Base-by-base conservation (phyloP, 495 filamentous ascomycete genomes). In the Trichocladium antarcticum region DNA sequence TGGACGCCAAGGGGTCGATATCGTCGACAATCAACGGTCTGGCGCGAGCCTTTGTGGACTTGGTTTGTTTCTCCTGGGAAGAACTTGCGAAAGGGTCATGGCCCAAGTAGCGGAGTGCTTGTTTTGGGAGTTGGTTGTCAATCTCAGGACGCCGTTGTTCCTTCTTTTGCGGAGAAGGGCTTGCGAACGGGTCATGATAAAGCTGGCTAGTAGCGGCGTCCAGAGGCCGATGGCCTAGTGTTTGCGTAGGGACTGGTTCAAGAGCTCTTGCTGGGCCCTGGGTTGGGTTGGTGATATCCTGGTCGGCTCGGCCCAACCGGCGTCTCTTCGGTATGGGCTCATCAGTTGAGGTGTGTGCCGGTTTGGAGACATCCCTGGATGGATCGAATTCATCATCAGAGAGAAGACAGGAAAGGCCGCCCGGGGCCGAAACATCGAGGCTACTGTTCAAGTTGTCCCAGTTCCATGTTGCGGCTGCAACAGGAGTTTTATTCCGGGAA, bases 341-440 rank as follows among this genome's bases (percentile, higher is more conserved):
- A 22, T 45, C 16, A 27, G 21, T 8, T 12, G 38, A 20, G 21
- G 9, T 6, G 3, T 15, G 1, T 6, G 6, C 5, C 24, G 24
- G 3, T 27, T 3, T 27, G 27, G 16, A 1, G 16, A 5, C 9
- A 14, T 34, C 5, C 19, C 1, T 4, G 14, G n/a, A 10, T 3
- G 22, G 9, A 7, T 36, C 24, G 19, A 44, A 16, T 11, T 54
- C 57, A 19, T 79, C 73, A 8, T 80, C 74, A 0, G 74, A 77
- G 11, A 74, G 59, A 43, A 77, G 62, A 29, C 42, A 50, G 12
- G 39, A 17, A 22, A 42, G 12, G 16, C 49, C 45, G 11, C 40
- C 11, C 14, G 19, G 21, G 32, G 36, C 20, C 16, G 27, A 17
- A 37, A 27, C 34, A n/a, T 14, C 27, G 24, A 8, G 1, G n/a